Base-by-base conservation (phyloP, 2,329 filamentous ascomycete genomes). In the Emergomyces pasteurianus region DNA sequence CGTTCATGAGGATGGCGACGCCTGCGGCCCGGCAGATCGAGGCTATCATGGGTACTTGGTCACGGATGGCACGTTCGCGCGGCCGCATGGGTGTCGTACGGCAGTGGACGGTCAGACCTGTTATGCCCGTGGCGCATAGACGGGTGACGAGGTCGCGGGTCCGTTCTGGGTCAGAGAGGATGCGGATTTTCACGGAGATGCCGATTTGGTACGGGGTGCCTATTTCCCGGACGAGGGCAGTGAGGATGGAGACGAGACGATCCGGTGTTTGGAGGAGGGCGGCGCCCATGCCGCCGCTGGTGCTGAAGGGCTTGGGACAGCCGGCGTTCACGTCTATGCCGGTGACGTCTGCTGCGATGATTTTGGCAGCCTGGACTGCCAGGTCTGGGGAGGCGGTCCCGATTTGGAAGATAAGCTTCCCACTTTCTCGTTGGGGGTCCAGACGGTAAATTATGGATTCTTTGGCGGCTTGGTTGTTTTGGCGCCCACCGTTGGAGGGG, bases 271-370 rank as follows among this genome's bases (percentile, higher is more conserved):
- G 84, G 18, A 99, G 82, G 23, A 99, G 81, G 1, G 92, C 92
- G 0, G 94, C 94, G 56, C 94, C 94, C 94, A 99, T 99, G 56
- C 94, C 94, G 63, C 91, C 91, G 64, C 83, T 83, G 1, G 92
- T 96, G 70, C 89, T 95, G 75, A 99, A 99, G 0, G 92, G 89
- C 75, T 99, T 99, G 0, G 94, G 94, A 71, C 94, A 99, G n/a
- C 94, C 94, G 0, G 94, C 91, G 73, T 99, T 99, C 64, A 99
- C 88, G 73, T 97, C 94, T 67, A 99, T 96, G 63, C 94, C 94
- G 0, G 87, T 86, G 2, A 99, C 94, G 74, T 97, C 90, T 14
- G 78, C 82, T 0, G 92, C 94, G 23, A 99, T 87, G 18, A 96
- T 77, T 59, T 86, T 86, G 1, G 92, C 91, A 0, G 92, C 92